These are phyloP conservation scores for Penicillium longicatenatum DNA, from an alignment of 495 filamentous ascomycete genomes.

Conservation along the genomic window DNA sequence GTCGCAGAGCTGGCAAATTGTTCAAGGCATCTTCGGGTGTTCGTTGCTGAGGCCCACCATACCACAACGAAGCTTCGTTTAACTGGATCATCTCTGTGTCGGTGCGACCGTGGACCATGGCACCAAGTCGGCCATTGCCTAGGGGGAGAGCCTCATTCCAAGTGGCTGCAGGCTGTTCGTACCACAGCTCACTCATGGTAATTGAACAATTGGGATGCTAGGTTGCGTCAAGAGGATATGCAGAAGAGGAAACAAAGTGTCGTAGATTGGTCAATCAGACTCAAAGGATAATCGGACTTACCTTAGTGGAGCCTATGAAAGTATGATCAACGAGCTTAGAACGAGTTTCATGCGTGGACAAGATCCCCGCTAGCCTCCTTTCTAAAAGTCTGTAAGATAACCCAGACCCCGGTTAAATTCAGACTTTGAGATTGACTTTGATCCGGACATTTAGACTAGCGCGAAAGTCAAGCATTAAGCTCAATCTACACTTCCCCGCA, in stretches of 20 bases:
- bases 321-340: background rate
- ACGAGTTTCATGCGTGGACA: no score
- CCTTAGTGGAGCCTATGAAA: background rate
- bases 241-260: background rate
- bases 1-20: constrained; percentile 39
- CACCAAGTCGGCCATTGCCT: constrained; percentile 56
- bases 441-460: constrained; percentile 3
- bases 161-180: constrained; percentile 22
- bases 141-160: constrained; percentile 42
- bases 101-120: constrained; percentile 49
- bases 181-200: constrained; percentile 37
- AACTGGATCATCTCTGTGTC: constrained; percentile 49
- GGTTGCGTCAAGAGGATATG: background rate
- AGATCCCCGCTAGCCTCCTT: background rate
- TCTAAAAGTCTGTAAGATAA: background rate
- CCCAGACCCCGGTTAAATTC: background rate
- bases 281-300: background rate
- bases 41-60: constrained; percentile 49
- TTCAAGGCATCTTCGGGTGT: constrained; percentile 38
- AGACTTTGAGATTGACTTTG: background rate
- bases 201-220: no score
- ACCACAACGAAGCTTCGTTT: constrained; percentile 59
- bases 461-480: background rate
- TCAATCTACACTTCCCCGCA: constrained; percentile 13
- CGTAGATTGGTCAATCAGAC: background rate